Percentiles rank a stretch among this genome's conserved stretches.
Conservation (phyloP, 345 rosid genomes). For the Nasturtium officinale region DNA sequence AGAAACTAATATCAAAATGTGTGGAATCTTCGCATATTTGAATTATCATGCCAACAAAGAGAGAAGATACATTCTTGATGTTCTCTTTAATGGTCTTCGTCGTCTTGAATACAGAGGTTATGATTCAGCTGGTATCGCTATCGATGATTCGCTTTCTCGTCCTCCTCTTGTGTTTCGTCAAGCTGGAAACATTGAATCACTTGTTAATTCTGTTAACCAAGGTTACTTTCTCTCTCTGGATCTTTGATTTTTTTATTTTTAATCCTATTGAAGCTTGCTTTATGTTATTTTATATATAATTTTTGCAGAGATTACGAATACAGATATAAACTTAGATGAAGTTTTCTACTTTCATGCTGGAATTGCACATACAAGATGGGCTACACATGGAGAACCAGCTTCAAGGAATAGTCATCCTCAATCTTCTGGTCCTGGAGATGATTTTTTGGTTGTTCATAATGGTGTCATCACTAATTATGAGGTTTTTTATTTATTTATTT, state of each 20-base stretch:
- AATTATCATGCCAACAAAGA: conserved; percentile 73
- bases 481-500: conserved; percentile 57
- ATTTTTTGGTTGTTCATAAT: conserved; percentile 92
- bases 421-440: conserved; percentile 77
- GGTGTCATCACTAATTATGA: conserved; percentile 86
- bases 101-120: conserved; percentile 98
- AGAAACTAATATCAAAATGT: conserved; percentile 47
- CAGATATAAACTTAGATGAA: conserved; percentile 71
- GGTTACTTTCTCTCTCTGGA: conserved; percentile 48
- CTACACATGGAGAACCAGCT: conserved; percentile 97
- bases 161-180: conserved; percentile 79
- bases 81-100: conserved; percentile 91
- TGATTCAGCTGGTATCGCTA: conserved; percentile 91
- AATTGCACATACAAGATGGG: conserved; percentile 98
- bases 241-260: conserved; percentile 8
- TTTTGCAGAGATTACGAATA: conserved; percentile 61
- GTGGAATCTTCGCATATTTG: conserved; percentile 94
- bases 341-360: conserved; percentile 76
- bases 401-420: conserved; percentile 95
- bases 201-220: conserved; percentile 84
- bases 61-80: conserved; percentile 77
- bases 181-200: conserved; percentile 94
- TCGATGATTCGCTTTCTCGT: conserved; percentile 53
- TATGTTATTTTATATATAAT: not conserved
- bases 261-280: not conserved